Evolutionary conservation across 768 basidiomycete species (phyloP).

Genomic region (Tylopilus intermedius): DNA sequence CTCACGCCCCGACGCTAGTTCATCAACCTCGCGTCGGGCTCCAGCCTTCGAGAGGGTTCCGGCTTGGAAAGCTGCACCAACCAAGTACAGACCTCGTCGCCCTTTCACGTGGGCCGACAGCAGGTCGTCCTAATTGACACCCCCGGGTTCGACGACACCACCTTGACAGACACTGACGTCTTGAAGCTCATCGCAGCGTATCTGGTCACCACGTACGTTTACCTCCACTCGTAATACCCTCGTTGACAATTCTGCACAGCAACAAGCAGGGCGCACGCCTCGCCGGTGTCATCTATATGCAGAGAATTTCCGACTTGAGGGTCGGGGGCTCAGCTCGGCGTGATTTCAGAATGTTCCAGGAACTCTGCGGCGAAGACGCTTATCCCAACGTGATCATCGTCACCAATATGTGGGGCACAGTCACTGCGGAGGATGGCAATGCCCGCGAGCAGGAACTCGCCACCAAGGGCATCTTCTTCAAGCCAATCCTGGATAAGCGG

Average conservation of each 20-base stretch:
- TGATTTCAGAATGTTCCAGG: slow-evolving; percentile 48
- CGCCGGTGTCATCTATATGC: slow-evolving; percentile 50
- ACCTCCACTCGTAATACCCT: neutral
- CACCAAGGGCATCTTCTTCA: slow-evolving; percentile 42
- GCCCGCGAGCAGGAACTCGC: slow-evolving; percentile 44
- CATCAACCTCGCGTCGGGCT: slow-evolving; percentile 34
- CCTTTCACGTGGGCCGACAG: slow-evolving; percentile 29
- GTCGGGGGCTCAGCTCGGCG: slow-evolving; percentile 45
- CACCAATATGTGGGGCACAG: slow-evolving; percentile 51
- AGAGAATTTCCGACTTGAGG: slow-evolving; percentile 46
- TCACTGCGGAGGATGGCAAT: slow-evolving; percentile 32
- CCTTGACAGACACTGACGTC: slow-evolving; percentile 45
- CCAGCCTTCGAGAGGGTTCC: slow-evolving; percentile 28
- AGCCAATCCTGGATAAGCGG: slow-evolving; percentile 42
- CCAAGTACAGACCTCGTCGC: slow-evolving; percentile 26
- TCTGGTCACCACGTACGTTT: slow-evolving; percentile 29
- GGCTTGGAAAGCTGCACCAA: slow-evolving; percentile 35
- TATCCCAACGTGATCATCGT: slow-evolving; percentile 47
- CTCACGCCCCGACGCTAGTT: slow-evolving; percentile 26
- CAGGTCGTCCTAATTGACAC: slow-evolving; percentile 53
- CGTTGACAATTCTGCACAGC: slow-evolving; percentile 20
- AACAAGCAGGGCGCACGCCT: slow-evolving; percentile 35
- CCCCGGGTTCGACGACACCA: slow-evolving; percentile 58
- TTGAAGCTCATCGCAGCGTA: slow-evolving; percentile 46
- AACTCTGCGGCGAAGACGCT: slow-evolving; percentile 49